Evolutionary conservation across 345 rosid genomes (phyloP), one percentile per base, ranked within the genome.

Genomic region (Dovyalis caffra): DNA sequence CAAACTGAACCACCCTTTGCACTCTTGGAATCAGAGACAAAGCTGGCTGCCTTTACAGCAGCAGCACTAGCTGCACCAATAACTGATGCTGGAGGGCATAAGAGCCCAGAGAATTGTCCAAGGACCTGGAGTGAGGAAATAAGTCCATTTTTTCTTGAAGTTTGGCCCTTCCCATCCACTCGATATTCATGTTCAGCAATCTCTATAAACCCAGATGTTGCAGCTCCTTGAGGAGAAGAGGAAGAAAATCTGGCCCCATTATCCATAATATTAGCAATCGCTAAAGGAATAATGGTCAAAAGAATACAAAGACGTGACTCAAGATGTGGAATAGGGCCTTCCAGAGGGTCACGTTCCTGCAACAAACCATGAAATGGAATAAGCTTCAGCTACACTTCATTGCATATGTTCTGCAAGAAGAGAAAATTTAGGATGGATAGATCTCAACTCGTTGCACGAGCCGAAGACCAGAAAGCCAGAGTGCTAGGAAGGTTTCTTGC

Each of bases 391-490:
- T 73, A 66, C 56, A 43, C 4, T 40, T 53, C 21, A 5, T 57
- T 62, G 8, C 32, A 43, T 29, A 33, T 64, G 35, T 16, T 65
- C 26, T 64, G 29, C 32, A 21, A 14, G 3, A 38, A 28, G 51
- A 31, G 33, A 74, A 62, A 10, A n/a, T n/a, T 37, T 43, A 9
- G 58, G 49, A 69, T 32, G 70, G 69, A 28, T 56, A 53, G 75
- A 70, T 69, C 87, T 80, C 79, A 77, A 90, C 94, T 81, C 94
- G 81, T 72, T 90, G 90, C 73, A 90, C 94, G 78, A 90, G 91
- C 45, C 90, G 90, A 71, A 90, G 91, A 60, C 89, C 94, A 68
- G 94, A 86, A 83, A 86, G 69, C 94, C 94, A 90, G 61, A 90
- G 91, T 8, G 90, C 89, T 47, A 90, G 77, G 80, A 90, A 90